Conservation (phyloP, 441 rosid species). For the Aleurites moluccanus region DNA sequence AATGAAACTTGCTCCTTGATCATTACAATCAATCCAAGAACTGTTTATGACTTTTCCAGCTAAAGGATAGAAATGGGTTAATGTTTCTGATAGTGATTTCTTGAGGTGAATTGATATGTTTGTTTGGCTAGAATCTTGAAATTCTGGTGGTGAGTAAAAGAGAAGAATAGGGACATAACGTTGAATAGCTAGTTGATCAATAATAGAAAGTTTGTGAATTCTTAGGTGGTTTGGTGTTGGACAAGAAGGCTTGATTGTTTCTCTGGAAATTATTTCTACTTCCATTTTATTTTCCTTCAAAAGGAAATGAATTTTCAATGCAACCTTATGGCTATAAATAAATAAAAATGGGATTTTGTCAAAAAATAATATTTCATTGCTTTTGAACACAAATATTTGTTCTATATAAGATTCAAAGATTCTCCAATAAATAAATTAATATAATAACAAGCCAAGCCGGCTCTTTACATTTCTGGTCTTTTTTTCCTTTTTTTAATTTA, state of each 20-base stretch:
- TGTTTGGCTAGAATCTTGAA: background rate
- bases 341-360: too few species aligned
- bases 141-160: conserved; percentile 12
- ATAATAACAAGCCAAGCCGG: background rate
- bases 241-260: background rate
- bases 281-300: background rate
- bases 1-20: conserved; percentile 18
- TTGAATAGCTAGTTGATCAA: conserved; percentile 24
- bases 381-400: background rate
- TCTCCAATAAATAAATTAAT: background rate
- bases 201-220: conserved; percentile 24
- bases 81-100: conserved; percentile 16
- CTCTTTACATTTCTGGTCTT: background rate
- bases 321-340: too few species aligned
- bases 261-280: background rate
- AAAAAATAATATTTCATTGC: background rate
- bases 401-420: background rate
- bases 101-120: background rate
- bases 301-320: too few species aligned
- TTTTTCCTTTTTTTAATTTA: too few species aligned
- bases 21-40: conserved; percentile 23
- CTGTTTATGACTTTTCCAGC: conserved; percentile 23
- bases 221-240: conserved; percentile 14
- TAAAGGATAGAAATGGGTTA: conserved; percentile 20
- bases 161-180: conserved; percentile 23